A percentile compares a stretch with the other conserved stretches of the same genome.
Evolutionary conservation across 225 moss, liverwort and hornwort species (phyloP).

Genomic region (Rhytidiadelphus loreus): DNA sequence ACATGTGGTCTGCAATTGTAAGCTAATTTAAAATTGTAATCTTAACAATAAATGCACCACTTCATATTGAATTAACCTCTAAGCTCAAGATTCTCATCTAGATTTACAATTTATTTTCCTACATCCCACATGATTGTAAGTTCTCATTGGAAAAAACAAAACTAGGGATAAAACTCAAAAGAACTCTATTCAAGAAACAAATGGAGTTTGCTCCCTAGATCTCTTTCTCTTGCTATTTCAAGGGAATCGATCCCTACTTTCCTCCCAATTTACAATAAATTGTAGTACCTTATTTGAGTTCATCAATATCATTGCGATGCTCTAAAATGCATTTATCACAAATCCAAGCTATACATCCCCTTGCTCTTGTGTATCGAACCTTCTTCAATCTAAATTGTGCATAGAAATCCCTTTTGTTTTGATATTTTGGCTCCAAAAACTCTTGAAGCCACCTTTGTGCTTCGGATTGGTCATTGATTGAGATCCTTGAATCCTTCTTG

Average conservation of each 20-base stretch:
- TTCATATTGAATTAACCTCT: accelerated
- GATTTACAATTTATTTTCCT: too few relatives aligned
- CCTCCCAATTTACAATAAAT: not conserved
- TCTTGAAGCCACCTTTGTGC: not conserved
- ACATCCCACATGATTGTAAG: not conserved
- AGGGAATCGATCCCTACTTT: accelerated
- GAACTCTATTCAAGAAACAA: too few relatives aligned
- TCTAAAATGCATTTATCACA: not conserved
- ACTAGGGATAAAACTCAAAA: not conserved
- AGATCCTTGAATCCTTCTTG: accelerated
- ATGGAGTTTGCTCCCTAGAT: too few relatives aligned
- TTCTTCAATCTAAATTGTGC: not conserved
- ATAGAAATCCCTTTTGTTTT: not conserved
- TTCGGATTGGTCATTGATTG: not conserved
- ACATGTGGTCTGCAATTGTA: not conserved
- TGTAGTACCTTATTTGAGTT: not conserved
- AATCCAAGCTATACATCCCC: not conserved
- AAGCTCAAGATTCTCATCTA: not conserved
- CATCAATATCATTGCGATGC: not conserved
- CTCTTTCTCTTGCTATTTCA: not conserved
- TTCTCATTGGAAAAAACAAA: not conserved
- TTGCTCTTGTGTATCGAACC: not conserved
- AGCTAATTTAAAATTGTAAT: not conserved
- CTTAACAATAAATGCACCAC: accelerated
- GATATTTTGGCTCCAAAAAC: not conserved